Percentiles rank a stretch among this genome's conserved stretches.
Evolutionary conservation across 257 asterid species (phyloP).

Genomic region (Solanum etuberosum): DNA sequence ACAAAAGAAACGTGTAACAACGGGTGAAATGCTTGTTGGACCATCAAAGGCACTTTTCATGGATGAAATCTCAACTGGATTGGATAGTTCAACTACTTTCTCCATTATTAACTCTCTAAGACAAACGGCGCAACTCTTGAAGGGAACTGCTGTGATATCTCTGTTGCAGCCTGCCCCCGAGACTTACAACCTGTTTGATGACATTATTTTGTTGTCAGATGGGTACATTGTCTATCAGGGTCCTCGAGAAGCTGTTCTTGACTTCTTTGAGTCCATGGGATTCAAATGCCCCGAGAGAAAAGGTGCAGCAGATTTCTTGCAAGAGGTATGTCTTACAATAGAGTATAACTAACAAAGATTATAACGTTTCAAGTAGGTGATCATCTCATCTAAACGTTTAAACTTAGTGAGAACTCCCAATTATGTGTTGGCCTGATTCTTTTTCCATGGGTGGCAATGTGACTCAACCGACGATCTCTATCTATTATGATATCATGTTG

Average conservation of each 20-base stretch:
- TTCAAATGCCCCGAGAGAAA: constrained; percentile 52
- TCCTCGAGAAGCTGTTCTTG: constrained; percentile 41
- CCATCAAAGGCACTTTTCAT: constrained; percentile 60
- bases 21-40: constrained; percentile 55
- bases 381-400: neutral
- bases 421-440: neutral
- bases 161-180: constrained; percentile 68
- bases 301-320: constrained; percentile 68
- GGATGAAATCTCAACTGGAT: constrained; percentile 65
- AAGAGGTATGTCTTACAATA: constrained; percentile 31
- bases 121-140: constrained; percentile 46
- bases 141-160: constrained; percentile 60
- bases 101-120: constrained; percentile 40
- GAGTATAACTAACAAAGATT: neutral
- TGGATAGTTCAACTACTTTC: constrained; percentile 59
- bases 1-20: constrained; percentile 30
- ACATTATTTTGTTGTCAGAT: constrained; percentile 46
- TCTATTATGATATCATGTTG: neutral
- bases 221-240: constrained; percentile 54
- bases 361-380: neutral
- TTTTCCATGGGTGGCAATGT: neutral
- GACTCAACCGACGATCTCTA: neutral
- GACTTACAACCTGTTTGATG: constrained; percentile 51
- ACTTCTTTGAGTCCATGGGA: constrained; percentile 48
- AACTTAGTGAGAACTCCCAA: neutral